Percentiles rank a stretch among this genome's conserved stretches.
Conservation (phyloP, 1,139 yeast genomes). For the Protomyces lactucae-debilis region DNA sequence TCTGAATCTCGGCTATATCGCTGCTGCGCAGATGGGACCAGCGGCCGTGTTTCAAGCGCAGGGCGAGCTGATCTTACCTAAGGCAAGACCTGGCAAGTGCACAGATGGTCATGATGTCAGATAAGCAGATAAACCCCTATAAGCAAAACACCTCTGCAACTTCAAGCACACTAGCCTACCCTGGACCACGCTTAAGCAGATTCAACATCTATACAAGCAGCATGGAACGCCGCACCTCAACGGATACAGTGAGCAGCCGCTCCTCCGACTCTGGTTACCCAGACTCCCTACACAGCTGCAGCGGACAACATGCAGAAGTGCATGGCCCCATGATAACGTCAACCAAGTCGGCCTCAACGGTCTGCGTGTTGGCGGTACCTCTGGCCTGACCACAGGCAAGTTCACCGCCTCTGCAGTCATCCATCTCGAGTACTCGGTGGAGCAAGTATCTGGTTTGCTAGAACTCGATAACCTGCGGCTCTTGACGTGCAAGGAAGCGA, state of each 20-base stretch:
- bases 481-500: slow-evolving; percentile 8
- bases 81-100: not conserved
- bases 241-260: not conserved
- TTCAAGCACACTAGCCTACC: not conserved
- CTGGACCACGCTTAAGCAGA: not conserved
- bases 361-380: slow-evolving; percentile 20
- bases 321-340: slow-evolving; percentile 24
- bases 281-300: slow-evolving; percentile 18
- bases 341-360: slow-evolving; percentile 24
- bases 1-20: not conserved
- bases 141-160: not conserved
- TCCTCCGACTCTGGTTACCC: slow-evolving; percentile 23
- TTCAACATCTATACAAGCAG: not conserved
- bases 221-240: not conserved
- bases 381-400: slow-evolving; percentile 23
- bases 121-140: not conserved
- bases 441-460: slow-evolving; percentile 14
- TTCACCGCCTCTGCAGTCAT: slow-evolving; percentile 24
- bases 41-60: no score
- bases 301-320: not conserved
- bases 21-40: no score
- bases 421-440: slow-evolving; percentile 19
- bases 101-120: not conserved
- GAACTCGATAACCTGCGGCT: slow-evolving; percentile 17
- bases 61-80: no score